Evolutionary conservation across 306 rosid genomes (phyloP), one percentile per base, ranked within the genome.

Genomic region (Sesbania bispinosa): DNA sequence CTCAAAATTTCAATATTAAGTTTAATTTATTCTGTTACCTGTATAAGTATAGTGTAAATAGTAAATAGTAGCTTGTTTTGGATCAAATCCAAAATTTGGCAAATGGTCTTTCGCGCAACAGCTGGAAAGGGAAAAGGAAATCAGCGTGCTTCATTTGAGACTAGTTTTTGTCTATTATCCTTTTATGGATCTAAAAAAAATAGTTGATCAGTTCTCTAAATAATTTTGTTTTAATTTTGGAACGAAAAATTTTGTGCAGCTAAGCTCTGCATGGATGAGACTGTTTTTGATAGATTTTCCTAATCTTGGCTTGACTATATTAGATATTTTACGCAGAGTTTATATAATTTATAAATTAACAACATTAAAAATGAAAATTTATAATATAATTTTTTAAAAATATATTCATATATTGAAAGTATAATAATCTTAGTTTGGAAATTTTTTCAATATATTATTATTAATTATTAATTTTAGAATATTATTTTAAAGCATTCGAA

Each of bases 141-240:
- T 63, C 6, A 47, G 58, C 42, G 14, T 59, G 30, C 21, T 46
- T 63, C 0, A 10, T 61, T 73, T 62, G 21, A 42, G 35, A 21
- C 14, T 53, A 15, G 73, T 62, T 74, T 33, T 62, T 74, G 71
- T 62, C 74, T 11, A 63, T 80, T 67, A 5, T 26, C 26, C 20
- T 50, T 42, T 74, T 29, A 21, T 13, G 30, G 16, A n/a, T 42
- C 51, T 14, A 10, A 33, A 43, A 33, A 43, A 26, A 24, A 6
- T 46, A n/a, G 63, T 67, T 80, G 19, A 68, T 69, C 58, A 9
- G 69, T 35, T 35, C 5, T 15, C 33, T 4, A 6, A 2, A 38
- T 45, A 10, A 42, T 50, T 62, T 33, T 1, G n/a, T 6, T 36
- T 41, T 18, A 14, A 35, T 42, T 46, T 60, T 3, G 7, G 41